Conservation (phyloP, 371 early-diverging fungal species). For the Cokeromyces recurvatus region DNA sequence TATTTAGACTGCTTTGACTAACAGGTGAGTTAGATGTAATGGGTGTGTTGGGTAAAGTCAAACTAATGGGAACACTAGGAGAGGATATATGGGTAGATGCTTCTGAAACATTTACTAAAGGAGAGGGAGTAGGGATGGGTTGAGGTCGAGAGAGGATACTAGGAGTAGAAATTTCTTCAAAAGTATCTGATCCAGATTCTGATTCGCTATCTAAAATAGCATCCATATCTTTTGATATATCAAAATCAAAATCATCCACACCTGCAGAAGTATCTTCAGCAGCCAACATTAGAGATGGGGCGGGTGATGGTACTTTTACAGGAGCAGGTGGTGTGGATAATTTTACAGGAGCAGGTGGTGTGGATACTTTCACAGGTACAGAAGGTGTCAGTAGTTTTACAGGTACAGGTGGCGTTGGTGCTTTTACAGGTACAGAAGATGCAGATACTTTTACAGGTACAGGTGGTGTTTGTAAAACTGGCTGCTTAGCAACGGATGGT, state of each 20-base stretch:
- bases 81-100: slow-evolving; percentile 8
- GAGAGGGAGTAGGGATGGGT: too few species aligned
- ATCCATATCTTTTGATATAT: slow-evolving; percentile 19
- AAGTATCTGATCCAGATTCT: slow-evolving; percentile 6
- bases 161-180: slow-evolving; percentile 15
- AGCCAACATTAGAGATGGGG: background rate
- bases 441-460: too few species aligned
- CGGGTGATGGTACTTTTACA: background rate
- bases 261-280: background rate
- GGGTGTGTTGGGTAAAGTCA: slow-evolving; percentile 11
- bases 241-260: slow-evolving; percentile 15
- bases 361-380: background rate
- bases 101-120: slow-evolving; percentile 6
- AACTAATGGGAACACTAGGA: slow-evolving; percentile 10
- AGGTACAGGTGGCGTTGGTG: background rate
- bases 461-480: too few species aligned
- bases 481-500: too few species aligned
- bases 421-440: too few species aligned
- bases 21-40: background rate
- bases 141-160: background rate
- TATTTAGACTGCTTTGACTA: background rate
- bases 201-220: slow-evolving; percentile 15
- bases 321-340: background rate
- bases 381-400: background rate
- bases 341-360: background rate